phyloP scores from a whole-genome alignment of 805 yeast genomes.

The Wickerhamiella galacta region DNA sequence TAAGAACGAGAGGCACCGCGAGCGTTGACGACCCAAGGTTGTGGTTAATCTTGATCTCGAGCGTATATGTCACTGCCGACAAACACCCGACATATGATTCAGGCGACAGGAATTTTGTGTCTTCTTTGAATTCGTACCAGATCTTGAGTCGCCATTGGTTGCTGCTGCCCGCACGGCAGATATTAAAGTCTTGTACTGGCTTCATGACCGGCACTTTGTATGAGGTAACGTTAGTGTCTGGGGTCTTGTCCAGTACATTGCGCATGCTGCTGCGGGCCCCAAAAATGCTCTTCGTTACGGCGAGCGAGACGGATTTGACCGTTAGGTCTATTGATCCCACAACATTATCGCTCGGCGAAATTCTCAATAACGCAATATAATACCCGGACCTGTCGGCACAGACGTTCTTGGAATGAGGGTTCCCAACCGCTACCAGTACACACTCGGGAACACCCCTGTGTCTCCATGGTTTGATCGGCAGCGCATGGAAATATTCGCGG shows the following conservation, averaged over 20 bases:
- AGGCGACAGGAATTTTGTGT: background rate
- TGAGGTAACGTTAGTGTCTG: background rate
- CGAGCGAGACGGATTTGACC: too few species aligned
- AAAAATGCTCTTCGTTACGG: background rate
- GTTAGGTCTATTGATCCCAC: background rate
- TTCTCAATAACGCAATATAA: background rate
- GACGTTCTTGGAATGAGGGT: background rate
- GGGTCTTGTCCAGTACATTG: background rate
- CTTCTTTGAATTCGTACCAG: background rate
- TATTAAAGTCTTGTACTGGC: background rate
- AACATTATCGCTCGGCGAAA: background rate
- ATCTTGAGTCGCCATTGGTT: background rate
- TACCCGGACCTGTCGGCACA: background rate
- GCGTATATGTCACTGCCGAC: background rate
- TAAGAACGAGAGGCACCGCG: background rate
- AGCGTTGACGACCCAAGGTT: background rate
- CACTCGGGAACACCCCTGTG: background rate
- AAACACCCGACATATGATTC: background rate
- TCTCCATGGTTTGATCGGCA: background rate
- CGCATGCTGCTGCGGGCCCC: background rate
- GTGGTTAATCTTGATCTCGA: background rate
- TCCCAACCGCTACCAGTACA: background rate
- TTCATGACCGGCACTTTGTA: background rate
- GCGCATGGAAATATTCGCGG: background rate
- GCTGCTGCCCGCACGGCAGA: background rate